Conservation (phyloP, 148 eudicot genomes). For the Hydrangea macrophylla region DNA sequence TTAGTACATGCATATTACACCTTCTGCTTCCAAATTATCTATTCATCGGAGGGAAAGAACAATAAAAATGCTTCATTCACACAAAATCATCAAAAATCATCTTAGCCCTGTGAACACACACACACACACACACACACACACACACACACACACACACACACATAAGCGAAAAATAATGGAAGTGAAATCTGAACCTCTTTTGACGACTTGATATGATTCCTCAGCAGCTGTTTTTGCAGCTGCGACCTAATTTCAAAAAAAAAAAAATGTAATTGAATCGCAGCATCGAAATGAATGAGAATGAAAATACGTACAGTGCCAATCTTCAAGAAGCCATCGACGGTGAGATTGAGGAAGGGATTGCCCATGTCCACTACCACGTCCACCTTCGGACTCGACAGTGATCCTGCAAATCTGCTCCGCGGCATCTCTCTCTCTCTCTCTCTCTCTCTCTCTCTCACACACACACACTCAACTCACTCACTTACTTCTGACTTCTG, state of each 20-base stretch:
- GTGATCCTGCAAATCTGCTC: slow-evolving; percentile 36
- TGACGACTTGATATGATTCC: slow-evolving; percentile 41
- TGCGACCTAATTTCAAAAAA: slow-evolving; percentile 41
- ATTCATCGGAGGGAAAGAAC: neutral
- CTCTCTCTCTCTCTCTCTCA: neutral
- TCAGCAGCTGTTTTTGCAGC: no score
- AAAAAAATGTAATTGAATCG: neutral
- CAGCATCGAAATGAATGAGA: neutral
- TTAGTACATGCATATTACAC: no score
- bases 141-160: no score
- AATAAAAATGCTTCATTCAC: no score
- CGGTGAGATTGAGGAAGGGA: slow-evolving; percentile 53
- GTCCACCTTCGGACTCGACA: slow-evolving; percentile 46
- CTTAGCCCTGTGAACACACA: no score
- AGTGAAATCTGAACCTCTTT: slow-evolving; percentile 29
- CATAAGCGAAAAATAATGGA: no score
- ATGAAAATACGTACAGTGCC: slow-evolving; percentile 42
- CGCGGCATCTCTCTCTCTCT: slow-evolving; percentile 36
- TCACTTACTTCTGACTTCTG: no score
- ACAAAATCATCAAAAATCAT: no score
- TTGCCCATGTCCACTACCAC: slow-evolving; percentile 61
- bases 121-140: no score
- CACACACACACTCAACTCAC: no score
- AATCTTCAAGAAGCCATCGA: slow-evolving; percentile 73
- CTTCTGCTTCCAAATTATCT: no score